Conservation (phyloP, 345 rosid species). For the Hevea brasiliensis region DNA sequence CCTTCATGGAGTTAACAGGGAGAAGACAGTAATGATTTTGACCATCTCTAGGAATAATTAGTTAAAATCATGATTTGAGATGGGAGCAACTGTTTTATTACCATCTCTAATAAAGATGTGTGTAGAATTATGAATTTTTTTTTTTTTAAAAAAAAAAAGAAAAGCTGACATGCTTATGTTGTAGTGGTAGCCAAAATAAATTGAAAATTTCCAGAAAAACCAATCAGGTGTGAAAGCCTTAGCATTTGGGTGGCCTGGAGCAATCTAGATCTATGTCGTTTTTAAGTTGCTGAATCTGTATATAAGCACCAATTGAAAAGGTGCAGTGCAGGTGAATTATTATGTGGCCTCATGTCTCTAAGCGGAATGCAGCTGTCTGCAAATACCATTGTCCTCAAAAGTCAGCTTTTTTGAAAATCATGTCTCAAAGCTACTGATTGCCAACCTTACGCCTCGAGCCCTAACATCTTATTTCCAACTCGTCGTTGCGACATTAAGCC, state of each 20-base stretch:
- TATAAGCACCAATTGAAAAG: neutral
- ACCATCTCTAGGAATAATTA: neutral
- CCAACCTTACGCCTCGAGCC: conserved; percentile 22
- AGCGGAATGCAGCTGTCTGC: conserved; percentile 5
- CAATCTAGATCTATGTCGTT: neutral
- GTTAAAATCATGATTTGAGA: neutral
- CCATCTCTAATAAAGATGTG: neutral
- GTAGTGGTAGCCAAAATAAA: too few species aligned
- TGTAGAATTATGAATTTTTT: neutral
- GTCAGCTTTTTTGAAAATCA: conserved; percentile 14
- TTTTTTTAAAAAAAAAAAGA: too few species aligned
- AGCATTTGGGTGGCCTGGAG: neutral
- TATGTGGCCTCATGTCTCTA: neutral
- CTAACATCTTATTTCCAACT: too few species aligned
- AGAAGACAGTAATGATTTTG: neutral
- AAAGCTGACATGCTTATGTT: too few species aligned
- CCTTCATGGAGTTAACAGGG: too few species aligned
- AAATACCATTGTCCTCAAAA: neutral
- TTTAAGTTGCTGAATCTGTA: neutral
- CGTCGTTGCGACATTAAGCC: too few species aligned
- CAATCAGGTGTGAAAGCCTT: too few species aligned
- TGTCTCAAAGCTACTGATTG: conserved; percentile 28
- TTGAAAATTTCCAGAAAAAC: too few species aligned
- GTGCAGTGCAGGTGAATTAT: neutral
- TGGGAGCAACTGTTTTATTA: neutral